Evolutionary conservation across 1,284 basidiomycete species (phyloP).

Genomic region (Anthracocystis walkeri): DNA sequence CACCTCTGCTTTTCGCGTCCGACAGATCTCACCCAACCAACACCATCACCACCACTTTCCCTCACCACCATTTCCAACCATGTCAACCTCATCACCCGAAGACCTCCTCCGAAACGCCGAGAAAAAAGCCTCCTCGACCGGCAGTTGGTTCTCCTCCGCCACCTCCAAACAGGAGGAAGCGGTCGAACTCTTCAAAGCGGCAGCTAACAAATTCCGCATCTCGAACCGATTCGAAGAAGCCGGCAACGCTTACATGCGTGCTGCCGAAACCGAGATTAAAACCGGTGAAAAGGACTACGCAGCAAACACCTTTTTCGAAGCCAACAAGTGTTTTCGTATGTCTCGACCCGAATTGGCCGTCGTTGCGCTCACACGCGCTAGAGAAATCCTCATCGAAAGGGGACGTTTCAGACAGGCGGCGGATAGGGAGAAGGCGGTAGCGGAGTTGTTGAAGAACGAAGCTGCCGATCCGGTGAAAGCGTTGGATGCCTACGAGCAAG

Average conservation of each 20-base stretch:
- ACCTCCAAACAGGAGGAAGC: constrained; percentile 77
- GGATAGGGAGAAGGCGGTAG: constrained; percentile 89
- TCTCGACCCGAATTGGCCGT: constrained; percentile 76
- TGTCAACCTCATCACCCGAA: constrained; percentile 64
- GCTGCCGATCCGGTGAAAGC: constrained; percentile 80
- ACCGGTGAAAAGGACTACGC: constrained; percentile 67
- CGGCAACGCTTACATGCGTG: constrained; percentile 75
- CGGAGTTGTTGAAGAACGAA: constrained; percentile 85
- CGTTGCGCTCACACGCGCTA: constrained; percentile 86
- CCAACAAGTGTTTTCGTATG: constrained; percentile 68
- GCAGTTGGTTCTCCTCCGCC: constrained; percentile 72
- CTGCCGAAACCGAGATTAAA: constrained; percentile 66
- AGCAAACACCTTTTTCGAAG: constrained; percentile 68
- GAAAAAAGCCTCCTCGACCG: constrained; percentile 86
- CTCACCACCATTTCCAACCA: constrained; percentile 13
- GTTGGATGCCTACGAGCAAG: constrained; percentile 89
- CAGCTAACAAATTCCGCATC: constrained; percentile 94
- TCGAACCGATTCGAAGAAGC: constrained; percentile 91
- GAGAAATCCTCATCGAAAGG: constrained; percentile 82
- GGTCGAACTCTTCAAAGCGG: constrained; percentile 91
- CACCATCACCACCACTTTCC: not conserved
- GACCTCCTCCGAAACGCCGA: constrained; percentile 84
- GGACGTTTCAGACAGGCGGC: constrained; percentile 97
- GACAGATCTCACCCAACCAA: not conserved
- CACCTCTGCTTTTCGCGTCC: not conserved